Evolutionary conservation across 2,329 filamentous ascomycete genomes (phyloP).

Genomic region (Exutisphaerella laricina): DNA sequence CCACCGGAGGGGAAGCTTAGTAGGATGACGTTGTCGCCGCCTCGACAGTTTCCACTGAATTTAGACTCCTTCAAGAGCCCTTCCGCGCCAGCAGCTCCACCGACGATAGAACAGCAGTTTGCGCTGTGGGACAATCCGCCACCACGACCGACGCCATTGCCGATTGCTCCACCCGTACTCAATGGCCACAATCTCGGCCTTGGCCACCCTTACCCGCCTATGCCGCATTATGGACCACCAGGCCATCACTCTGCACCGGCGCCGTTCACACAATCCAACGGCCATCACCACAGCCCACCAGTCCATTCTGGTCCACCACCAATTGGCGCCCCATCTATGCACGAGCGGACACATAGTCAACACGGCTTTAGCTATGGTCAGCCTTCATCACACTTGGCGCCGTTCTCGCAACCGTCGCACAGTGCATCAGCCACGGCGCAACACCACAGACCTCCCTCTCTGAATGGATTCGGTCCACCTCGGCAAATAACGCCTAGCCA

Average conservation of each 20-base stretch:
- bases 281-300: slow-evolving; percentile 10
- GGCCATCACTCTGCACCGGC: slow-evolving; percentile 6
- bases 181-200: slow-evolving; percentile 14
- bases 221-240: slow-evolving; percentile 5
- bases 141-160: slow-evolving; percentile 12
- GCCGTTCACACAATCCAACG: slow-evolving; percentile 2
- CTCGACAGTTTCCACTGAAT: slow-evolving; percentile 24
- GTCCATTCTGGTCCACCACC: slow-evolving; percentile 12
- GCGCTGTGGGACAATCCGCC: slow-evolving; percentile 28
- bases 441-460: neutral
- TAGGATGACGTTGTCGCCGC: slow-evolving; percentile 27
- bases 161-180: slow-evolving; percentile 13
- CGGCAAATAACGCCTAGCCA: slow-evolving; percentile 10
- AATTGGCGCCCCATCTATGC: neutral
- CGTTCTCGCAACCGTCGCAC: slow-evolving; percentile 2
- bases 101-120: slow-evolving; percentile 23
- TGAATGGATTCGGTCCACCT: slow-evolving; percentile 25
- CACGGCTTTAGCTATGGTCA: neutral
- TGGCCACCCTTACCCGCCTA: too few species aligned
- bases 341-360: slow-evolving; percentile 1
- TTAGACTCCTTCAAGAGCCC: slow-evolving; percentile 20
- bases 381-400: neutral
- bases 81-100: slow-evolving; percentile 12
- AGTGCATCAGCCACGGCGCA: neutral
- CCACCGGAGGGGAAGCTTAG: slow-evolving; percentile 28